Percentiles rank a stretch among this genome's conserved stretches.
phyloP scores from a whole-genome alignment of 768 basidiomycete genomes.

The Lactarius hengduanensis region DNA sequence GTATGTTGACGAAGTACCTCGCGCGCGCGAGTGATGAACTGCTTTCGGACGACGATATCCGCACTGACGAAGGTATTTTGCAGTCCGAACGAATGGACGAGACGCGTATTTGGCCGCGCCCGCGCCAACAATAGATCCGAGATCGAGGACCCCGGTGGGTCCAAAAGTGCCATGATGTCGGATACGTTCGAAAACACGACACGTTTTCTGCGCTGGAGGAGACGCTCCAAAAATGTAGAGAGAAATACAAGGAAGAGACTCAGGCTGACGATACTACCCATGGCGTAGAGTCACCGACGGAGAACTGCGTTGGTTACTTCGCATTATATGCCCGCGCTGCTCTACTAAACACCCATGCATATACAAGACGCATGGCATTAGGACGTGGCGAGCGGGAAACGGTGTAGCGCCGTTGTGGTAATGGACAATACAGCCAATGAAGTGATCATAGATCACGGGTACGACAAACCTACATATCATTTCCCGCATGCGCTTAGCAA shows the following conservation, averaged over 20 bases:
- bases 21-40: conserved; percentile 36
- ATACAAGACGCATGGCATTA: not conserved
- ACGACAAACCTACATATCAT: not conserved
- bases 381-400: not conserved
- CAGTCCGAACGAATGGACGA: conserved; percentile 29
- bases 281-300: not conserved
- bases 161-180: not conserved
- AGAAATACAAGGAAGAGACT: not conserved
- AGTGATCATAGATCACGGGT: not conserved
- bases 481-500: not conserved
- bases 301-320: not conserved
- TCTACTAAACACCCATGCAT: not conserved
- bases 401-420: not conserved
- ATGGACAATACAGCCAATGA: not conserved
- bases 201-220: not conserved
- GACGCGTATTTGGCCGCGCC: conserved; percentile 30
- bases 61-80: conserved; percentile 55
- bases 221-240: not conserved
- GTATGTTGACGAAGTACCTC: conserved; percentile 34
- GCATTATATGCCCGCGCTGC: not conserved
- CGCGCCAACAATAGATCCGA: conserved; percentile 20
- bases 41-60: conserved; percentile 38
- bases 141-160: conserved; percentile 3
- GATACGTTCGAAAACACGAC: not conserved
- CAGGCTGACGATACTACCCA: not conserved